Percentiles rank a stretch among this genome's conserved stretches.
Evolutionary conservation across 306 rosid genomes (phyloP).

Genomic region (Vigna trinervia): DNA sequence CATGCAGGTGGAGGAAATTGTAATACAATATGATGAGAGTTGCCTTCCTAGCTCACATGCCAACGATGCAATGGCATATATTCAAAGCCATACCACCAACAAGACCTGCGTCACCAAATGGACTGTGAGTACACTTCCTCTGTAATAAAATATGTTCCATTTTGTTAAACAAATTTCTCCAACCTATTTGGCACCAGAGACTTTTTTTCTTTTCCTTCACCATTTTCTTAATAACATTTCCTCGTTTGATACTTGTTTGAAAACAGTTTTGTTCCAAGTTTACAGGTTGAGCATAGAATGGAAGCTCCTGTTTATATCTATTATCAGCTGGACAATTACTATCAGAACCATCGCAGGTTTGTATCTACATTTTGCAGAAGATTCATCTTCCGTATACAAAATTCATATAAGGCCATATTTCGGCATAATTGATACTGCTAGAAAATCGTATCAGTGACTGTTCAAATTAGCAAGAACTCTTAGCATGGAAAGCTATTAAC

Average conservation of each 20-base stretch:
- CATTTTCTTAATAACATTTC: not conserved
- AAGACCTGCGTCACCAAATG: constrained; percentile 71
- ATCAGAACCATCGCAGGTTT: constrained; percentile 93
- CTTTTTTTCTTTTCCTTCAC: not conserved
- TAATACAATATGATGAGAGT: constrained; percentile 60
- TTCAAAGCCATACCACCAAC: constrained; percentile 60
- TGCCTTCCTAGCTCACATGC: constrained; percentile 59
- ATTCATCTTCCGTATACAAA: not conserved
- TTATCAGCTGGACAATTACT: constrained; percentile 83
- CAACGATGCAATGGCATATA: constrained; percentile 46
- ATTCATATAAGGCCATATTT: not conserved
- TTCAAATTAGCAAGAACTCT: not conserved
- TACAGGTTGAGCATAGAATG: constrained; percentile 77
- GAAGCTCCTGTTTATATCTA: constrained; percentile 74
- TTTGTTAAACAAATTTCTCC: constrained; percentile 25
- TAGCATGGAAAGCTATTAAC: not conserved
- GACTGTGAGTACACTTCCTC: constrained; percentile 59
- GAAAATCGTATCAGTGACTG: not conserved
- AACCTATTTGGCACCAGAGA: not conserved
- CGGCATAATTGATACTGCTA: not conserved
- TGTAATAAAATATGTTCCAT: not conserved
- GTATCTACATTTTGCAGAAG: not conserved
- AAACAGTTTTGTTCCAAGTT: constrained; percentile 31
- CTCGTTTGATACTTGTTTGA: constrained; percentile 19
- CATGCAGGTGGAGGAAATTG: constrained; percentile 77